Evolutionary conservation across 805 yeast species (phyloP).

Genomic region (Pichia exigua): DNA sequence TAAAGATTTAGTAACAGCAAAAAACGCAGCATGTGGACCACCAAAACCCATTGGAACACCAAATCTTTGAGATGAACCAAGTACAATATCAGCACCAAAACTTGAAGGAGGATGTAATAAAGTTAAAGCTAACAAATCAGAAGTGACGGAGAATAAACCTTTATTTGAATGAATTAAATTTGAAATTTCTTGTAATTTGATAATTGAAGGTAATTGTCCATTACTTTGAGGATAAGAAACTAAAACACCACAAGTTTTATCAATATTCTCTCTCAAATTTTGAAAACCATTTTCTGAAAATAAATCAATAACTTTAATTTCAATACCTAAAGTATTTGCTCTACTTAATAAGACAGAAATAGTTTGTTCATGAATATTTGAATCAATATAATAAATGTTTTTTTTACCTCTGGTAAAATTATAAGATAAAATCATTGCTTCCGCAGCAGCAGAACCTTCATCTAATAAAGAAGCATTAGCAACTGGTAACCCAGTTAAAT

Average conservation of each 20-base stretch:
- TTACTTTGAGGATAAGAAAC: slow-evolving; percentile 88
- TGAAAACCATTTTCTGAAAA: slow-evolving; percentile 33
- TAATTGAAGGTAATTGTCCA: slow-evolving; percentile 52
- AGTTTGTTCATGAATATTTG: slow-evolving; percentile 78
- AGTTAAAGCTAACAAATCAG: slow-evolving; percentile 86
- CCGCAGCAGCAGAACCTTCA: slow-evolving; percentile 97
- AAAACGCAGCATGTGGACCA: slow-evolving; percentile 98
- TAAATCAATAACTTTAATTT: slow-evolving; percentile 51
- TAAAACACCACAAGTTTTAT: slow-evolving; percentile 64
- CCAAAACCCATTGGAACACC: slow-evolving; percentile 98
- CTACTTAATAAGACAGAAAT: slow-evolving; percentile 70
- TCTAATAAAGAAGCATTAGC: slow-evolving; percentile 93
- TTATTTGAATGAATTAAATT: slow-evolving; percentile 61
- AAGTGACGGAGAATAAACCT: slow-evolving; percentile 77
- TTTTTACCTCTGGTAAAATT: slow-evolving; percentile 62
- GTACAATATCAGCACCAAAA: slow-evolving; percentile 86
- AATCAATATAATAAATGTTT: slow-evolving; percentile 61
- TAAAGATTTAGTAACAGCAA: slow-evolving; percentile 72
- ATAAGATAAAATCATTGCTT: slow-evolving; percentile 84
- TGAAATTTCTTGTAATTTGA: slow-evolving; percentile 47
- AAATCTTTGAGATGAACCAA: slow-evolving; percentile 90
- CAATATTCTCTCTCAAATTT: slow-evolving; percentile 28
- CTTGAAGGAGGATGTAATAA: slow-evolving; percentile 74
- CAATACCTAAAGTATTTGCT: slow-evolving; percentile 65
- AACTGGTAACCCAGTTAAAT: slow-evolving; percentile 88